Conservation (phyloP, 2,329 filamentous ascomycete species). For the Didymellaceae sp. region DNA sequence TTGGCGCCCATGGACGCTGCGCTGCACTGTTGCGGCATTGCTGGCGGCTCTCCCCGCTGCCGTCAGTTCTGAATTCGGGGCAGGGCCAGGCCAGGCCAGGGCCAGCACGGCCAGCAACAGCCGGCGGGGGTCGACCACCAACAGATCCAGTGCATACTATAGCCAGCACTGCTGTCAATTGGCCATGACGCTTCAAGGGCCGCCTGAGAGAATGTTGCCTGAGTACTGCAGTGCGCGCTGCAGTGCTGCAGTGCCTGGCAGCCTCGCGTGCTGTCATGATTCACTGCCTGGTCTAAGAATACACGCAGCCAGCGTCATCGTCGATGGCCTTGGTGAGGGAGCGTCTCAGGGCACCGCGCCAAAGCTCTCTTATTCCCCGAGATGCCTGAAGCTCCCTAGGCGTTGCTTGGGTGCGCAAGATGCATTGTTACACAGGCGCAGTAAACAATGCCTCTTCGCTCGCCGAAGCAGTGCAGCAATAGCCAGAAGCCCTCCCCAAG, state of each 20-base stretch:
- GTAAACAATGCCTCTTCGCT: background rate
- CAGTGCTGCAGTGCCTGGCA: background rate
- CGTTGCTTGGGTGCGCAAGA: slow-evolving; percentile 1
- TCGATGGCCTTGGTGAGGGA: background rate
- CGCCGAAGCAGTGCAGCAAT: background rate
- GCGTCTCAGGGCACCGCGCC: background rate
- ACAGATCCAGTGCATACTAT: too few species aligned
- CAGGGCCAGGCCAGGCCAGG: too few species aligned
- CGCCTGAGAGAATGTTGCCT: too few species aligned
- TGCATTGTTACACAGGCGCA: slow-evolving; percentile 8
- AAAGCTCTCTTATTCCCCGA: background rate
- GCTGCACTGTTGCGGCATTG: too few species aligned
- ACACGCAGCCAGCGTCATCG: background rate
- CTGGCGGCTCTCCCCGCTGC: too few species aligned
- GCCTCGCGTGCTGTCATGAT: background rate
- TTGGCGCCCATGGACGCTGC: background rate
- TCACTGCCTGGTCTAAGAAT: background rate
- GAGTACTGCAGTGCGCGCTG: too few species aligned
- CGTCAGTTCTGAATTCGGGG: too few species aligned
- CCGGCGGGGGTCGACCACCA: too few species aligned
- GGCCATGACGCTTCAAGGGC: too few species aligned
- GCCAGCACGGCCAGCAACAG: too few species aligned
- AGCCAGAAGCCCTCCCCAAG: background rate
- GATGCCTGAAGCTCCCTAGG: background rate
- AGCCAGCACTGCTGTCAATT: too few species aligned